phyloP scores from a whole-genome alignment of 169 alveolate genomes.

The Plasmodium vinckei region DNA sequence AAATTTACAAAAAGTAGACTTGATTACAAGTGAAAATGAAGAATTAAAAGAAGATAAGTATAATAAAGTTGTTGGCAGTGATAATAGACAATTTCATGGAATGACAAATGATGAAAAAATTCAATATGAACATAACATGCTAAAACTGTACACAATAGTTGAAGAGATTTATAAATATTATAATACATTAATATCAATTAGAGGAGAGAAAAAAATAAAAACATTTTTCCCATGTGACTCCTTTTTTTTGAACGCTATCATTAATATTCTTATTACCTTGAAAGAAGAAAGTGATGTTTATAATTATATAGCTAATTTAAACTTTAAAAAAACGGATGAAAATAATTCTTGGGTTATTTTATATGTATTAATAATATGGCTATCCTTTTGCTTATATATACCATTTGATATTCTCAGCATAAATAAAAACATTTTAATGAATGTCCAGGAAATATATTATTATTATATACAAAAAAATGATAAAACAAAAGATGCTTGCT shows the following conservation, averaged over 20 bases:
- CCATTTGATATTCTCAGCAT: conserved; percentile 29
- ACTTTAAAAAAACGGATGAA: conserved; percentile 35
- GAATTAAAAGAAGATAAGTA: background rate
- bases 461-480: conserved; percentile 59
- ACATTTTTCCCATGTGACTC: conserved; percentile 52
- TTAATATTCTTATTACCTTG: conserved; percentile 25
- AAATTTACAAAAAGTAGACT: background rate
- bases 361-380: conserved; percentile 49
- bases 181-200: conserved; percentile 55
- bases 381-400: conserved; percentile 52
- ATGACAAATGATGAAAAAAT: background rate
- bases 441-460: conserved; percentile 58
- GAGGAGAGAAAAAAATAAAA: conserved; percentile 69
- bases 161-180: conserved; percentile 67
- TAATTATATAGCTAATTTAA: conserved; percentile 17
- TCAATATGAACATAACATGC: background rate
- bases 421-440: conserved; percentile 5
- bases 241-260: conserved; percentile 23
- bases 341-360: conserved; percentile 44
- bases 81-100: background rate
- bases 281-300: conserved; percentile 19
- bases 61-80: background rate
- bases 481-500: conserved; percentile 69
- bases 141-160: conserved; percentile 29
- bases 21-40: background rate